Conservation (phyloP, 2,329 filamentous ascomycete genomes). For the Hypoxylon sp. region DNA sequence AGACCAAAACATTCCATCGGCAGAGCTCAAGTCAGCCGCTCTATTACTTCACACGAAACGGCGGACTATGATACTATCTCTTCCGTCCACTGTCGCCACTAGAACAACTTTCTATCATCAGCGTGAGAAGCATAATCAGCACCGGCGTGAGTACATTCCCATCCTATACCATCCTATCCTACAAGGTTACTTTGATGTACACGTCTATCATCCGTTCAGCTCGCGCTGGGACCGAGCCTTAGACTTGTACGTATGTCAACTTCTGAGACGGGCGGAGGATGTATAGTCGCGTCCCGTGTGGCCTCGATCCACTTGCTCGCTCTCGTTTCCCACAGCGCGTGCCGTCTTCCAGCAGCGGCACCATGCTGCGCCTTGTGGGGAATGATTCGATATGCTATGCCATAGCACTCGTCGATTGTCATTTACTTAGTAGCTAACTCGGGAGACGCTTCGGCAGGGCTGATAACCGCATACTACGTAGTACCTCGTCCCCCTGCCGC, state of each 20-base stretch:
- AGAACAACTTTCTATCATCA: not conserved
- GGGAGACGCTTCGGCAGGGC: constrained; percentile 26
- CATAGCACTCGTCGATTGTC: constrained; percentile 43
- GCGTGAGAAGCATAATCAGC: not conserved
- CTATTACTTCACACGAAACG: constrained; percentile 8
- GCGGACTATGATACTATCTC: constrained; percentile 1
- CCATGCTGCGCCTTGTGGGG: constrained; percentile 40
- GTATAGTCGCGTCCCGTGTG: constrained; percentile 17
- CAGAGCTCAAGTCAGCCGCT: constrained; percentile 26
- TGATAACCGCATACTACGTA: constrained; percentile 15
- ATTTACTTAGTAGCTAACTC: constrained; percentile 26
- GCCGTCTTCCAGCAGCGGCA: constrained; percentile 37
- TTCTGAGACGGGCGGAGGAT: constrained; percentile 31
- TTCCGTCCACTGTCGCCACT: not conserved
- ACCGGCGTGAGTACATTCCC: constrained; percentile 19
- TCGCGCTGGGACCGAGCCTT: constrained; percentile 12
- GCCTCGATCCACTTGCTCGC: constrained; percentile 26
- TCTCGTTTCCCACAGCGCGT: constrained; percentile 30
- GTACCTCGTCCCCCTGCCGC: constrained; percentile 7
- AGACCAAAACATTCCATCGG: constrained; percentile 11
- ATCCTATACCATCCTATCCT: constrained; percentile 17
- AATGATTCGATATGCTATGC: constrained; percentile 33
- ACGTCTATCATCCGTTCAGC: constrained; percentile 9
- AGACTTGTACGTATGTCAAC: constrained; percentile 27
- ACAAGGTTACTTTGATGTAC: constrained; percentile 7